These are phyloP conservation scores for Zarea fungicola DNA, from an alignment of 2,329 filamentous ascomycete genomes.

Conservation along the genomic window DNA sequence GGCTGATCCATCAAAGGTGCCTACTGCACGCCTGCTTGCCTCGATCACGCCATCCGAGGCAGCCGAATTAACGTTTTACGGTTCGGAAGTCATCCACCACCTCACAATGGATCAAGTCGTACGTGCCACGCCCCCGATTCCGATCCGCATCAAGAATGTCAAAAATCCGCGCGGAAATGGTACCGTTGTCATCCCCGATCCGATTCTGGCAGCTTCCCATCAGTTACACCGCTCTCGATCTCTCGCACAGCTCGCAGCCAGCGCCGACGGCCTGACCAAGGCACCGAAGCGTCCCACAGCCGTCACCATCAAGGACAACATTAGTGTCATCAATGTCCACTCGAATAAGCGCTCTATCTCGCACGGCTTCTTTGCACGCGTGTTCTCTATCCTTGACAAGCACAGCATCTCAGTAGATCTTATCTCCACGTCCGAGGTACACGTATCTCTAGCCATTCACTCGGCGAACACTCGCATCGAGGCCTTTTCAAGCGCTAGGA, in stretches of 20 bases:
- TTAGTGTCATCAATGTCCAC: slow-evolving; percentile 95
- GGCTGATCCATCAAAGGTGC: slow-evolving; percentile 80
- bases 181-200: slow-evolving; percentile 79
- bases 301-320: slow-evolving; percentile 95
- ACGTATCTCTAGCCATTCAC: slow-evolving; percentile 95
- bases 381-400: slow-evolving; percentile 85
- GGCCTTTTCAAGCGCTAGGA: slow-evolving; percentile 61
- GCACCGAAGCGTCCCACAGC: slow-evolving; percentile 74
- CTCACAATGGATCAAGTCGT: slow-evolving; percentile 98
- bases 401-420: slow-evolving; percentile 88
- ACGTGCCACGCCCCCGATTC: slow-evolving; percentile 71
- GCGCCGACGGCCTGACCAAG: slow-evolving; percentile 36
- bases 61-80: slow-evolving; percentile 90
- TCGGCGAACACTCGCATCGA: slow-evolving; percentile 61
- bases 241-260: slow-evolving; percentile 3
- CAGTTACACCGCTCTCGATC: slow-evolving; percentile 49
- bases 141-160: slow-evolving; percentile 87
- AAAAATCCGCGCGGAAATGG: slow-evolving; percentile 77
- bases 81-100: slow-evolving; percentile 95
- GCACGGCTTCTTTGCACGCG: slow-evolving; percentile 90
- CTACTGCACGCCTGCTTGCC: slow-evolving; percentile 82
- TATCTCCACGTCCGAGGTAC: slow-evolving; percentile 93
- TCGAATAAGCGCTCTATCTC: slow-evolving; percentile 95
- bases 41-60: slow-evolving; percentile 92
- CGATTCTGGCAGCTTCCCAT: slow-evolving; percentile 47